Evolutionary conservation across 2,329 filamentous ascomycete genomes (phyloP).

Genomic region (Calonectria ilicicola): DNA sequence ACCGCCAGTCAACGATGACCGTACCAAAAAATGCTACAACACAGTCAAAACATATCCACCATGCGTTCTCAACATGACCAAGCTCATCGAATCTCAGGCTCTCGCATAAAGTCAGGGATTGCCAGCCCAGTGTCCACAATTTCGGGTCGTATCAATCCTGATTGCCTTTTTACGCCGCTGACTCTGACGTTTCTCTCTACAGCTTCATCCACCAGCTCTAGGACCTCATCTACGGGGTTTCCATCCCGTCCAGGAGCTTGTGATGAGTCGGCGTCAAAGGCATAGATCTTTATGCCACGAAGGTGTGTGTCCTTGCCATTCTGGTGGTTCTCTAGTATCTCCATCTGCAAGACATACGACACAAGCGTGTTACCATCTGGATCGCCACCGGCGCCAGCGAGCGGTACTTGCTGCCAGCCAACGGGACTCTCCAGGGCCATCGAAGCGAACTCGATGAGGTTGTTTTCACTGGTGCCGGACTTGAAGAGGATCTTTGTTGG

Average conservation of each 20-base stretch:
- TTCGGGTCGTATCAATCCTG: slow-evolving; percentile 47
- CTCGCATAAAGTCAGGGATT: slow-evolving; percentile 57
- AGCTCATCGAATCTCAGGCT: slow-evolving; percentile 52
- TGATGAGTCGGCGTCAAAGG: slow-evolving; percentile 63
- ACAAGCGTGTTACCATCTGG: slow-evolving; percentile 80
- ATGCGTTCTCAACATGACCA: not conserved
- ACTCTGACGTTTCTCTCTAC: slow-evolving; percentile 33
- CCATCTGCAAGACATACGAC: slow-evolving; percentile 90
- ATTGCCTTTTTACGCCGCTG: slow-evolving; percentile 43
- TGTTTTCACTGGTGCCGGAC: slow-evolving; percentile 91
- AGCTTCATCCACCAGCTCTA: slow-evolving; percentile 41
- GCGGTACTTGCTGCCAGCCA: slow-evolving; percentile 90
- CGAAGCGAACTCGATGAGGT: slow-evolving; percentile 87
- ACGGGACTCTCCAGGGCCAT: slow-evolving; percentile 83
- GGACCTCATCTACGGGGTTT: slow-evolving; percentile 44
- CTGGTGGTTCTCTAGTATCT: slow-evolving; percentile 95
- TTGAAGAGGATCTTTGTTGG: slow-evolving; percentile 92
- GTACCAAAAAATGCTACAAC: not conserved
- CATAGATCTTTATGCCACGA: slow-evolving; percentile 88
- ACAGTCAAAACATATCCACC: not conserved
- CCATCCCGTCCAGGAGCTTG: slow-evolving; percentile 54
- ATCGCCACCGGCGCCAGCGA: slow-evolving; percentile 65
- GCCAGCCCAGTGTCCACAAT: slow-evolving; percentile 49
- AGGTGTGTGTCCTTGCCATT: slow-evolving; percentile 99
- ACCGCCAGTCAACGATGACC: not conserved